Evolutionary conservation across 805 yeast species (phyloP).

Genomic region (Yamadazyma nakazawae): DNA sequence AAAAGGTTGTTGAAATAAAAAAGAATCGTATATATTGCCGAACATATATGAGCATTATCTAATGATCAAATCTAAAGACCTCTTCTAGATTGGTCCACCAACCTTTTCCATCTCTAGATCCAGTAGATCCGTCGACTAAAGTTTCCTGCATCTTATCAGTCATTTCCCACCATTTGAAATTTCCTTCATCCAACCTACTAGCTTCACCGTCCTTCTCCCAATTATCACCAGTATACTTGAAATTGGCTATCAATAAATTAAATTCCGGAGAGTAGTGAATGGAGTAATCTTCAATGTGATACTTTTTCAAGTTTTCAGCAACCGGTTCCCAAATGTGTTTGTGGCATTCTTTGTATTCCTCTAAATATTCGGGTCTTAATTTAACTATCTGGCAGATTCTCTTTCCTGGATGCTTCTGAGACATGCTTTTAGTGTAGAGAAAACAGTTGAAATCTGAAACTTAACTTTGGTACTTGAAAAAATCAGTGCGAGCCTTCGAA

Average conservation of each 20-base stretch:
- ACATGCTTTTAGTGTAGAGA: conserved; percentile 34
- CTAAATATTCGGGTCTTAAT: conserved; percentile 35
- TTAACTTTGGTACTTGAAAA: no score
- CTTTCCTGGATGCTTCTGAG: conserved; percentile 30
- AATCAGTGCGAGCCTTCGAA: background rate
- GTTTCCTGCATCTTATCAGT: conserved; percentile 40
- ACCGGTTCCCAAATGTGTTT: conserved; percentile 28
- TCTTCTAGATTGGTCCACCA: conserved; percentile 40
- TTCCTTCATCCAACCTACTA: conserved; percentile 32
- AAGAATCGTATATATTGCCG: no score
- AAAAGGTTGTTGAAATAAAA: no score
- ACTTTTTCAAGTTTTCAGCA: conserved; percentile 26
- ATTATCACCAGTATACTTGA: conserved; percentile 38
- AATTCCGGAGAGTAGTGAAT: conserved; percentile 32
- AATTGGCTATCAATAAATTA: conserved; percentile 30
- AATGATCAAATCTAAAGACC: conserved; percentile 34
- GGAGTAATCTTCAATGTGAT: conserved; percentile 41
- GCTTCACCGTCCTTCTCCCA: conserved; percentile 32
- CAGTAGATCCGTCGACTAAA: conserved; percentile 32
- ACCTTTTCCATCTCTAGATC: conserved; percentile 34
- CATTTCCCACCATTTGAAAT: conserved; percentile 39
- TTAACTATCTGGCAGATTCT: conserved; percentile 39
- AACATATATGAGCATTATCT: background rate
- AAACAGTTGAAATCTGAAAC: conserved; percentile 8
- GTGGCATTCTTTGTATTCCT: conserved; percentile 34